Conservation (phyloP, 805 yeast species). For the Scheffersomyces ergatensis region DNA sequence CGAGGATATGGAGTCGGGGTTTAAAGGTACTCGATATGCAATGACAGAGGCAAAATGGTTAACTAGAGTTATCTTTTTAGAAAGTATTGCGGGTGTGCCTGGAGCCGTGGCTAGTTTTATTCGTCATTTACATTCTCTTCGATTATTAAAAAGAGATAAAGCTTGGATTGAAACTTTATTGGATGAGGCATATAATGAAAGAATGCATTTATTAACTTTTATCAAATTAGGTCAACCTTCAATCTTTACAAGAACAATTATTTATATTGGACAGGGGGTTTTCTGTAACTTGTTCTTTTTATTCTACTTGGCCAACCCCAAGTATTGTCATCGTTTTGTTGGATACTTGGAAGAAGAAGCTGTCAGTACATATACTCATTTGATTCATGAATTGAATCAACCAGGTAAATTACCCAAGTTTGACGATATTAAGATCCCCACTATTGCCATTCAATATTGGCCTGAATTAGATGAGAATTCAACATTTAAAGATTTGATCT, state of each 20-base stretch:
- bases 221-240: constrained; percentile 64
- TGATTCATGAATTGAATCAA: constrained; percentile 52
- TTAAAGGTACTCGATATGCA: constrained; percentile 39
- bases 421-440: constrained; percentile 45
- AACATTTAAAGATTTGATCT: constrained; percentile 56
- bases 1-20: constrained; percentile 21
- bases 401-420: constrained; percentile 49
- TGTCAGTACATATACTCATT: constrained; percentile 63
- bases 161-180: constrained; percentile 74
- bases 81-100: constrained; percentile 77
- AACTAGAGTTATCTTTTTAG: constrained; percentile 59
- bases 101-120: constrained; percentile 75
- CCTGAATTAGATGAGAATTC: constrained; percentile 48
- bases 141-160: constrained; percentile 62
- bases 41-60: constrained; percentile 69
- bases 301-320: constrained; percentile 56
- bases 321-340: constrained; percentile 70
- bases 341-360: constrained; percentile 81
- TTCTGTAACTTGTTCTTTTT: constrained; percentile 66
- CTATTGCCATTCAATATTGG: constrained; percentile 66
- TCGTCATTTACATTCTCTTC: constrained; percentile 62
- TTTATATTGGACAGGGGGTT: constrained; percentile 67
- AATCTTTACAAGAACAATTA: constrained; percentile 49
- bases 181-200: constrained; percentile 76
- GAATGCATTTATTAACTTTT: constrained; percentile 73